phyloP scores from a whole-genome alignment of 2,329 filamentous ascomycete species.

The Gremmenia infestans region DNA sequence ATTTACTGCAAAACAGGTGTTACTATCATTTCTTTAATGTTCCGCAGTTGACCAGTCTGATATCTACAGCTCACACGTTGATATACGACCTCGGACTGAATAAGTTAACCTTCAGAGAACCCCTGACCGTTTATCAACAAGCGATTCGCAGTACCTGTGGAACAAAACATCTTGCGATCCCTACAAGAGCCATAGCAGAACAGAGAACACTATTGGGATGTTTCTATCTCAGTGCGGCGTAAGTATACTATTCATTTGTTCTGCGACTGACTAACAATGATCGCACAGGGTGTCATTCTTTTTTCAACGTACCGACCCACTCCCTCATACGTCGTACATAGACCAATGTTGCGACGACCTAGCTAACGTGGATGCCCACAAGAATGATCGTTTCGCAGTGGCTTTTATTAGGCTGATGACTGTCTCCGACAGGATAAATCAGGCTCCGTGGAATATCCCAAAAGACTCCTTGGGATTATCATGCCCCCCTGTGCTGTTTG shows the following conservation, averaged over 20 bases:
- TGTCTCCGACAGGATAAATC: conserved; percentile 7
- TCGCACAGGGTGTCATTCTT: conserved; percentile 8
- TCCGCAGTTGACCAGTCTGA: conserved; percentile 10
- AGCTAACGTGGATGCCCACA: neutral
- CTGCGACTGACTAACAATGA: neutral
- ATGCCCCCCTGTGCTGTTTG: conserved; percentile 8
- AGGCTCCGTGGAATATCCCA: conserved; percentile 11
- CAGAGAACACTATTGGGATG: conserved; percentile 14
- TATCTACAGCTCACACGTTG: conserved; percentile 9
- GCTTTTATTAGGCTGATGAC: conserved; percentile 12
- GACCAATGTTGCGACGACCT: conserved; percentile 18
- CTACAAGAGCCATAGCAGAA: conserved; percentile 10
- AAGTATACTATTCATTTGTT: neutral
- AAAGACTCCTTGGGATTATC: neutral
- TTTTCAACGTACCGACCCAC: conserved; percentile 14
- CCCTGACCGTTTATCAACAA: neutral
- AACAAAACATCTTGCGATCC: neutral
- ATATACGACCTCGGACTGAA: conserved; percentile 17
- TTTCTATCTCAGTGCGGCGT: conserved; percentile 15
- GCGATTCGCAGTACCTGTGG: conserved; percentile 1
- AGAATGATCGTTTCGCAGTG: conserved; percentile 7
- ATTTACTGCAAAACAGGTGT: conserved; percentile 8
- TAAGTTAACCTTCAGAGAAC: neutral
- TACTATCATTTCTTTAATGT: conserved; percentile 12
- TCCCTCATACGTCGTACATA: conserved; percentile 9